Evolutionary conservation across 768 basidiomycete genomes (phyloP).

Genomic region (Boletus tylopilopsis): DNA sequence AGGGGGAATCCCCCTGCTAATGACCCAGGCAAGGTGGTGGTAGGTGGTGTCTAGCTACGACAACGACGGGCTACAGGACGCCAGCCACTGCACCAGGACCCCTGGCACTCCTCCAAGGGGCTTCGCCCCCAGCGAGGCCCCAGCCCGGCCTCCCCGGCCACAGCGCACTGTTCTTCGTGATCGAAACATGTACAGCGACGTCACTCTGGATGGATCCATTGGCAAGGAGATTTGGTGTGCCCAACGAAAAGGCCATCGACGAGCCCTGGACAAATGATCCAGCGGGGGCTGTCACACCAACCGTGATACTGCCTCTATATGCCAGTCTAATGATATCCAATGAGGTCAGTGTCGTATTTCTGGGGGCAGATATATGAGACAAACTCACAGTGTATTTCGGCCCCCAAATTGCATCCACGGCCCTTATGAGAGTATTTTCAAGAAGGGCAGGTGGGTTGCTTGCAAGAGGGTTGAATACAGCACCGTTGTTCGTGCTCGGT

Average conservation of each 20-base stretch:
- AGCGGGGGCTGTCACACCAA: constrained; percentile 52
- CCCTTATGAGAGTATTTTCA: constrained; percentile 12
- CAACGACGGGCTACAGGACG: too few relatives aligned
- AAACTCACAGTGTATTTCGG: constrained; percentile 19
- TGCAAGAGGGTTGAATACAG: constrained; percentile 51
- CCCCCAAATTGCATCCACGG: constrained; percentile 39
- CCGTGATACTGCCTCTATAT: constrained; percentile 64
- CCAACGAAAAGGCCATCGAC: constrained; percentile 59
- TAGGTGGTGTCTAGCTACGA: too few relatives aligned
- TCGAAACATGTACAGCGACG: constrained; percentile 58
- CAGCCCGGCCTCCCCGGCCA: too few relatives aligned
- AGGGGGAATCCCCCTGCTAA: too few relatives aligned
- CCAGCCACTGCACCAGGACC: too few relatives aligned
- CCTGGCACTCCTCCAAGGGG: too few relatives aligned
- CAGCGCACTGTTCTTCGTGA: constrained; percentile 39
- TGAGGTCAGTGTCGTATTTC: background rate
- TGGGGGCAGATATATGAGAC: background rate
- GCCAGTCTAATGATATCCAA: constrained; percentile 43
- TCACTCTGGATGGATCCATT: constrained; percentile 39
- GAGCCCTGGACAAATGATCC: constrained; percentile 53
- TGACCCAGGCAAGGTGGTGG: too few relatives aligned
- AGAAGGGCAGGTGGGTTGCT: constrained; percentile 34
- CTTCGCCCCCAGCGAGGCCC: too few relatives aligned
- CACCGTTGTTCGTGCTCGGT: constrained; percentile 66
- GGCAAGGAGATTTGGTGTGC: constrained; percentile 29